Conservation (phyloP, 768 basidiomycete species). For the Agaricus sinodeliciosus region DNA sequence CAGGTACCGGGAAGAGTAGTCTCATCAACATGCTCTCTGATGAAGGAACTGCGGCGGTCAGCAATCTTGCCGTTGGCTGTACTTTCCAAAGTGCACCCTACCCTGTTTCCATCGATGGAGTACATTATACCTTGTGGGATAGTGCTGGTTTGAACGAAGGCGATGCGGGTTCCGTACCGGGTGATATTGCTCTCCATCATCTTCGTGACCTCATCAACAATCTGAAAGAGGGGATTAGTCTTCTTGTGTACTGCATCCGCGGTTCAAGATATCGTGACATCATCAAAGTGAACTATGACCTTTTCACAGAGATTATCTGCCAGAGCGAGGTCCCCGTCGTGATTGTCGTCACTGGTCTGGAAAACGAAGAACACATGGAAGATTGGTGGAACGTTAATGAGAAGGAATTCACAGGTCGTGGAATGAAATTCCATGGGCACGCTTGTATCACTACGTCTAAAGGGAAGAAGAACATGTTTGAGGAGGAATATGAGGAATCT, state of each 20-base stretch:
- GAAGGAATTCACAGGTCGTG: conserved; percentile 1
- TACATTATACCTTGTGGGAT: conserved; percentile 25
- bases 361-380: conserved; percentile 11
- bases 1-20: conserved; percentile 34
- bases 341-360: conserved; percentile 8
- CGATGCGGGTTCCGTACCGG: conserved; percentile 15
- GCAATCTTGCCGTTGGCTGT: conserved; percentile 25
- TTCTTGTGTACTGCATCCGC: conserved; percentile 29
- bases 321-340: conserved; percentile 6
- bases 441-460: conserved; percentile 19
- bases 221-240: conserved; percentile 28
- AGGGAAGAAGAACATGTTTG: conserved; percentile 18
- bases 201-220: conserved; percentile 26
- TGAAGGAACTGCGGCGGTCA: conserved; percentile 20
- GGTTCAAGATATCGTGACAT: conserved; percentile 10
- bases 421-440: conserved; percentile 5
- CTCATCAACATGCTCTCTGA: conserved; percentile 34
- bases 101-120: conserved; percentile 18
- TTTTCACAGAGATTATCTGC: conserved; percentile 9
- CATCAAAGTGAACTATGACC: conserved; percentile 10
- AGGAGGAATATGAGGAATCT: conserved; percentile 15
- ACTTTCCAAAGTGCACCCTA: conserved; percentile 27
- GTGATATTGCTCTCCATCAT: conserved; percentile 16
- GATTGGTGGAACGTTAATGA: conserved; percentile 10
- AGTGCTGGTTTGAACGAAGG: conserved; percentile 35